phyloP scores from a whole-genome alignment of 495 filamentous ascomycete genomes.

The Xylaria curta region DNA sequence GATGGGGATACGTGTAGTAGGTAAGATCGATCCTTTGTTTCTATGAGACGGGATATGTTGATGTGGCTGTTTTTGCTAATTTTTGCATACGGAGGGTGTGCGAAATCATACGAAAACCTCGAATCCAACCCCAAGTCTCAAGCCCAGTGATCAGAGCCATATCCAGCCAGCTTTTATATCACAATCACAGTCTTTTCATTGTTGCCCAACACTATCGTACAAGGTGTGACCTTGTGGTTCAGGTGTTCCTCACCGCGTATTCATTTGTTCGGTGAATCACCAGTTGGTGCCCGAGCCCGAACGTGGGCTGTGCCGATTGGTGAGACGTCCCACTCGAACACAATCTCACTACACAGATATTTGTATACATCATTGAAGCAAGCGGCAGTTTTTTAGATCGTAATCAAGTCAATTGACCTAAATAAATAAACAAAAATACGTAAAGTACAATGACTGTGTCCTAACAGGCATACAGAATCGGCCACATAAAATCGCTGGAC shows the following conservation, averaged over 20 bases:
- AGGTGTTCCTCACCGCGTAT: constrained; percentile 1
- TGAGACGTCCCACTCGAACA: constrained; percentile 7
- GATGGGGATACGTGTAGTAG: neutral
- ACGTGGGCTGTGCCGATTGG: constrained; percentile 35
- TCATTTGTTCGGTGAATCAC: constrained; percentile 10
- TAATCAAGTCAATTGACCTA: neutral
- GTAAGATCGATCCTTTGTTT: neutral
- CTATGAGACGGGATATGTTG: neutral
- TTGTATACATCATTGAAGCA: neutral
- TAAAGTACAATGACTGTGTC: neutral
- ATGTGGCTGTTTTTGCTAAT: neutral
- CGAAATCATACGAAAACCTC: neutral
- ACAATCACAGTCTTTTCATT: neutral
- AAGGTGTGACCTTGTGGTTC: neutral
- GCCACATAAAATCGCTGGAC: neutral
- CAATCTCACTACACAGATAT: neutral
- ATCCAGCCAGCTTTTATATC: neutral
- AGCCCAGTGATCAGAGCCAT: neutral
- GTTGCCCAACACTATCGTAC: neutral
- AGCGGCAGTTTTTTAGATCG: neutral
- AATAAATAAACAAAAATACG: neutral
- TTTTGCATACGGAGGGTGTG: neutral
- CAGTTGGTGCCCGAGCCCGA: constrained; percentile 31
- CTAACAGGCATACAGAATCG: neutral
- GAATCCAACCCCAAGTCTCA: neutral